Percentiles rank a stretch among this genome's conserved stretches.
phyloP scores from a whole-genome alignment of 768 basidiomycete species.

The Termitomyces sp. region DNA sequence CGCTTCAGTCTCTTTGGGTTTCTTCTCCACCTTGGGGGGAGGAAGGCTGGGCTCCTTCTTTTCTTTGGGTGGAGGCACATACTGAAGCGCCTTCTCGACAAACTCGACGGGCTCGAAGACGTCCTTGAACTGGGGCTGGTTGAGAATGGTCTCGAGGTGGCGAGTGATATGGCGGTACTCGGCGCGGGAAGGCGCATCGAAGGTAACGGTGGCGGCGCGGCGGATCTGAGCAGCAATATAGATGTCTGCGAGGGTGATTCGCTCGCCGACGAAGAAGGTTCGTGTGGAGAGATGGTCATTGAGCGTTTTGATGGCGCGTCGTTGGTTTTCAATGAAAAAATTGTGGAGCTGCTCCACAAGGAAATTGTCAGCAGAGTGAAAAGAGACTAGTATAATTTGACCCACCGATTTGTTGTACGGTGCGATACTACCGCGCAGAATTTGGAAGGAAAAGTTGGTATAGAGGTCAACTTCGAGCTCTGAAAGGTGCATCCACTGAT shows the following conservation, averaged over 20 bases:
- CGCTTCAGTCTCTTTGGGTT: constrained; percentile 87
- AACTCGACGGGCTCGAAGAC: constrained; percentile 58
- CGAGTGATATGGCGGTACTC: constrained; percentile 76
- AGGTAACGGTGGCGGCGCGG: constrained; percentile 44
- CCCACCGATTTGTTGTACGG: constrained; percentile 69
- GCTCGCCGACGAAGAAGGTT: constrained; percentile 91
- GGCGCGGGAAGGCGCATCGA: constrained; percentile 63
- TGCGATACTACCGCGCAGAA: constrained; percentile 34
- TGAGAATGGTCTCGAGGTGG: constrained; percentile 79
- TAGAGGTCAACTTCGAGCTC: constrained; percentile 46
- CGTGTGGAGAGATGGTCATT: constrained; percentile 66
- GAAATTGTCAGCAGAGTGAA: neutral
- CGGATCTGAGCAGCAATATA: constrained; percentile 52
- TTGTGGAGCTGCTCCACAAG: constrained; percentile 48
- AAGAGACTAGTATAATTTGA: neutral
- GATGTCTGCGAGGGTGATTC: constrained; percentile 92
- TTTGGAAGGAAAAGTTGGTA: constrained; percentile 23
- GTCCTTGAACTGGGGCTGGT: constrained; percentile 71
- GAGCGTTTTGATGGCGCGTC: constrained; percentile 59
- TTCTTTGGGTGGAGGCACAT: constrained; percentile 71
- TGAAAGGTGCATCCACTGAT: constrained; percentile 66
- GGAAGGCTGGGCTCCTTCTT: constrained; percentile 60
- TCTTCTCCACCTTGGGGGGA: constrained; percentile 56
- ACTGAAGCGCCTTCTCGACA: constrained; percentile 67
- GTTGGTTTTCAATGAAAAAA: constrained; percentile 44